Evolutionary conservation across 2,329 filamentous ascomycete species (phyloP).

Genomic region (Trichophyton mentagrophytes): DNA sequence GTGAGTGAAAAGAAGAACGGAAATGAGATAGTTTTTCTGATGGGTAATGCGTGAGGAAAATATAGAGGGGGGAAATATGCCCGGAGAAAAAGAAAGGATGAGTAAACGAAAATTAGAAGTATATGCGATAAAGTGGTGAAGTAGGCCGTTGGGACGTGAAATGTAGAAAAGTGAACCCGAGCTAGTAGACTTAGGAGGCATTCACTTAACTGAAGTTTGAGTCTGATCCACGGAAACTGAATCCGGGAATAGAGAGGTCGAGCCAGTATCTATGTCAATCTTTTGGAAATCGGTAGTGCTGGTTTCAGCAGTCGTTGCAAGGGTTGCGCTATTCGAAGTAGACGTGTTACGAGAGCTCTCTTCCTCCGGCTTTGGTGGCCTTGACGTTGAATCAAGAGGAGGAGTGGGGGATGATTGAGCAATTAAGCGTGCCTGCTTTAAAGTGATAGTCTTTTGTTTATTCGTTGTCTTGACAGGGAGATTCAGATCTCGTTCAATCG

Average conservation of each 20-base stretch:
- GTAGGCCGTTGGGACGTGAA: background rate
- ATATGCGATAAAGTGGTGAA: background rate
- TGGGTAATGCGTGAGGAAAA: no score
- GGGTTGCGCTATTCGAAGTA: background rate
- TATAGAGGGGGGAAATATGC: background rate
- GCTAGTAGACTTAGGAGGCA: background rate
- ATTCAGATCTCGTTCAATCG: constrained; percentile 76
- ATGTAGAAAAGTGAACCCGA: background rate
- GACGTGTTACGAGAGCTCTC: background rate
- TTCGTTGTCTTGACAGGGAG: constrained; percentile 74
- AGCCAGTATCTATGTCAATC: constrained; percentile 19
- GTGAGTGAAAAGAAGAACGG: background rate
- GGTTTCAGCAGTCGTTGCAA: background rate
- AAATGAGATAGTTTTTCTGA: background rate
- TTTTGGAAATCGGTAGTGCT: constrained; percentile 1
- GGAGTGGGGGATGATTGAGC: constrained; percentile 73
- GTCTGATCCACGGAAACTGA: background rate
- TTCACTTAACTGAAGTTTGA: background rate
- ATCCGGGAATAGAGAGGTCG: constrained; percentile 20
- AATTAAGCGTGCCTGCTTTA: constrained; percentile 77
- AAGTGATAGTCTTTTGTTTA: constrained; percentile 90
- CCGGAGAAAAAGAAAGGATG: background rate
- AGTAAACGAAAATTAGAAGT: background rate
- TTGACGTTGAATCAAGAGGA: constrained; percentile 34
- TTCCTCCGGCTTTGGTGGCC: background rate